These are phyloP conservation scores for Jamesozyma hellenica DNA, from an alignment of 805 yeast species.

Conservation along the genomic window DNA sequence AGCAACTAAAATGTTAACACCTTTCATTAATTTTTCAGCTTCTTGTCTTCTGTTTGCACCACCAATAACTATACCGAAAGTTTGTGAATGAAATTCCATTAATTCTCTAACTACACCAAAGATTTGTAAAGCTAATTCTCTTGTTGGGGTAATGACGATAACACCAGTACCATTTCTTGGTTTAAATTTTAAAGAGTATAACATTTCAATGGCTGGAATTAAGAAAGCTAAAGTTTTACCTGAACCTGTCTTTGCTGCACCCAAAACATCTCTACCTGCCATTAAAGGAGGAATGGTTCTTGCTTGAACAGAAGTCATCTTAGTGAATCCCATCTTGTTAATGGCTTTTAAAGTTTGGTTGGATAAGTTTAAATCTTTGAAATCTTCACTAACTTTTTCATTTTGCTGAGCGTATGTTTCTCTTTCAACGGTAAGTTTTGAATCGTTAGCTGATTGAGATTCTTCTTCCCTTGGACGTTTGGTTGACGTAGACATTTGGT, in stretches of 20 bases:
- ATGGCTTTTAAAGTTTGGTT: conserved; percentile 76
- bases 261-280: conserved; percentile 94
- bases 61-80: conserved; percentile 94
- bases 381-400: conserved; percentile 10
- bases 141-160: conserved; percentile 88
- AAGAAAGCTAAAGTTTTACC: conserved; percentile 95
- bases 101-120: conserved; percentile 96
- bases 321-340: conserved; percentile 77
- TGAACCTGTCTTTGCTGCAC: conserved; percentile 99
- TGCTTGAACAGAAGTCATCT: conserved; percentile 91
- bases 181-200: conserved; percentile 83
- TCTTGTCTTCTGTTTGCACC: conserved; percentile 97
- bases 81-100: conserved; percentile 83
- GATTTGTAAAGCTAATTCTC: conserved; percentile 94
- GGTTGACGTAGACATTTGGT: conserved; percentile 2
- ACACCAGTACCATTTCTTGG: conserved; percentile 99
- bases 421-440: conserved; percentile 3
- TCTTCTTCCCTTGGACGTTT: conserved; percentile 15
- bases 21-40: conserved; percentile 87
- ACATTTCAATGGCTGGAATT: conserved; percentile 89
- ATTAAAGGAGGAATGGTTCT: conserved; percentile 92
- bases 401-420: conserved; percentile 6
- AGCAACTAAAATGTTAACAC: conserved; percentile 88
- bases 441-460: conserved; percentile 2
- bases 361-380: conserved; percentile 54